These are phyloP conservation scores for Gryganskiella cystojenkinii DNA, from an alignment of 192 early-diverging fungal genomes.

Conservation along the genomic window DNA sequence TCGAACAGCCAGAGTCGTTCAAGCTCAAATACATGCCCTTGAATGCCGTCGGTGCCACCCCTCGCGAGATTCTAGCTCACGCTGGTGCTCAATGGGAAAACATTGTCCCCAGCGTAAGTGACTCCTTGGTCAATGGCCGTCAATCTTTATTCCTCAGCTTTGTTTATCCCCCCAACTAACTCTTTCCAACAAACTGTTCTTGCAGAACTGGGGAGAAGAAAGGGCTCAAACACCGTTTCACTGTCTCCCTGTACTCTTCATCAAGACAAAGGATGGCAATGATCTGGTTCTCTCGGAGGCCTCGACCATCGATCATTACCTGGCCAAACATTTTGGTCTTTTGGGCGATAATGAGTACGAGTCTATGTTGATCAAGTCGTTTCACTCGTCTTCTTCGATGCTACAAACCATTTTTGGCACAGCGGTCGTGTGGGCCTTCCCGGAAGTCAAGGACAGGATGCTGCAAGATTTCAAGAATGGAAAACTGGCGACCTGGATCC, in stretches of 20 bases:
- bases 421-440: conserved; percentile 7
- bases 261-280: conserved; percentile 18
- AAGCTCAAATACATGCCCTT: conserved; percentile 10
- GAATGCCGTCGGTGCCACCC: neutral
- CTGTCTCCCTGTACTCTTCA: conserved; percentile 7
- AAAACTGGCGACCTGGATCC: conserved; percentile 10
- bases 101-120: conserved; percentile 4
- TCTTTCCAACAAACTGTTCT: neutral
- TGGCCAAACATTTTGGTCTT: conserved; percentile 25
- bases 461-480: neutral
- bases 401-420: neutral
- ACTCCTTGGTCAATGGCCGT: no score
- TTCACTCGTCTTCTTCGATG: conserved; percentile 9
- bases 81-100: conserved; percentile 7
- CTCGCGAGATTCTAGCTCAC: conserved; percentile 16
- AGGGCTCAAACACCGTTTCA: conserved; percentile 18
- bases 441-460: conserved; percentile 1
- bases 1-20: conserved; percentile 14
- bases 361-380: conserved; percentile 12
- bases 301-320: conserved; percentile 16
- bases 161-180: no score
- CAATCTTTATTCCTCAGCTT: neutral
- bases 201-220: conserved; percentile 15
- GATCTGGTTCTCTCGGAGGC: conserved; percentile 13
- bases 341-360: conserved; percentile 41